phyloP scores from a whole-genome alignment of 148 eudicot genomes.

The Diospyros kaki region DNA sequence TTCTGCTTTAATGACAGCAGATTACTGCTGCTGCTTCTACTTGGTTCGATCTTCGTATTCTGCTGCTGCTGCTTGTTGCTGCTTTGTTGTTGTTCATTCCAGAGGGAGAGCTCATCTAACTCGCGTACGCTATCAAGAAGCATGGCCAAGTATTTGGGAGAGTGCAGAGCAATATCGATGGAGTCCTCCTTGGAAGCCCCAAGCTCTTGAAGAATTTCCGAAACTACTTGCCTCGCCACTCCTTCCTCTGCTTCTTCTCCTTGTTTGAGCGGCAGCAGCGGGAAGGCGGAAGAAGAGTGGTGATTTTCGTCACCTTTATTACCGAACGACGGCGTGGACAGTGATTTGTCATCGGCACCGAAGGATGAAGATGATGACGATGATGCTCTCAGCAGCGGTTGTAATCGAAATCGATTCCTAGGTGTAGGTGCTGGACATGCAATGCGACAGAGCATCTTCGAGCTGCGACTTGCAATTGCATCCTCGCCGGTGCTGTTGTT shows the following conservation, averaged over 20 bases:
- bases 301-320: not conserved
- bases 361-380: not conserved
- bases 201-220: conserved; percentile 37
- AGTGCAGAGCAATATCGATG: conserved; percentile 31
- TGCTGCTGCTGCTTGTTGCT: no score
- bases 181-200: conserved; percentile 40
- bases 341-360: no score
- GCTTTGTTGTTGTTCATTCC: conserved; percentile 31
- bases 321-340: not conserved
- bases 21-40: not conserved
- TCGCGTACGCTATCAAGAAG: conserved; percentile 55
- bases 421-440: no score
- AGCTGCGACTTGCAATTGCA: no score
- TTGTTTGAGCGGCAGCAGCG: not conserved
- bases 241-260: conserved; percentile 3
- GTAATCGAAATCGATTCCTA: no score
- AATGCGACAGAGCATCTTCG: no score
- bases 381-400: no score
- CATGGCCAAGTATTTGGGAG: conserved; percentile 54
- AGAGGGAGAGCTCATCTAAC: conserved; percentile 45
- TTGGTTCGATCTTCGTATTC: not conserved
- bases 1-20: conserved; percentile 43
- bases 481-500: no score
- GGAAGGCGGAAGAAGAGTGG: not conserved
- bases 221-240: conserved; percentile 26